Conservation (phyloP, 2,329 filamentous ascomycete genomes). For the Trematosphaeria pertusa region DNA sequence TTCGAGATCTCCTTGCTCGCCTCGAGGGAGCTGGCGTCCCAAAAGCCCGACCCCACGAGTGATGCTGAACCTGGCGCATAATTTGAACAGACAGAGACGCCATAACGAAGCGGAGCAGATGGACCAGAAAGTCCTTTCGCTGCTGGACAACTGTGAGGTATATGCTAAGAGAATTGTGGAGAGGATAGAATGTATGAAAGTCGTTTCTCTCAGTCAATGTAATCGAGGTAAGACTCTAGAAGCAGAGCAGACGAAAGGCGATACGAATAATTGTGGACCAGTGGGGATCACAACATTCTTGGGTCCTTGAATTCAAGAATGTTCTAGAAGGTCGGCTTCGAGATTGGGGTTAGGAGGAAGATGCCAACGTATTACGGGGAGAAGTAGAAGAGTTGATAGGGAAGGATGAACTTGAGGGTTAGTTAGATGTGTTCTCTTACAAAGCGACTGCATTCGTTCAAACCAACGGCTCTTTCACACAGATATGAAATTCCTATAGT, state of each 20-base stretch:
- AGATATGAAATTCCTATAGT: no score
- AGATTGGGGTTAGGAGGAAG: conserved; percentile 18
- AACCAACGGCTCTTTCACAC: no score
- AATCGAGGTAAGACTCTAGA: conserved; percentile 15
- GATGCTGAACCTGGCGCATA: conserved; percentile 21
- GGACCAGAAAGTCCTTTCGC: conserved; percentile 13
- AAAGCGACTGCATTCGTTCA: not conserved
- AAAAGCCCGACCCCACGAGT: conserved; percentile 13
- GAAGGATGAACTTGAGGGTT: not conserved
- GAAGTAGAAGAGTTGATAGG: conserved; percentile 10
- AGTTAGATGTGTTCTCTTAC: not conserved
- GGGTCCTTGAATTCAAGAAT: conserved; percentile 23
- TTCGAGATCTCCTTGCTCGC: conserved; percentile 7
- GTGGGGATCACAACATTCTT: conserved; percentile 21
- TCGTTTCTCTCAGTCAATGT: conserved; percentile 24
- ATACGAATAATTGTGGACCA: conserved; percentile 23
- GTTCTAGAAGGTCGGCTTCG: conserved; percentile 25
- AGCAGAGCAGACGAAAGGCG: conserved; percentile 26
- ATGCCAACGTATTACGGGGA: conserved; percentile 4
- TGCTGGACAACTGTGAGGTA: conserved; percentile 20
- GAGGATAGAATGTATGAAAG: conserved; percentile 23
- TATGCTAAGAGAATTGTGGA: conserved; percentile 21
- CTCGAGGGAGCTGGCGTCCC: conserved; percentile 1
- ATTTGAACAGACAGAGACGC: conserved; percentile 20
- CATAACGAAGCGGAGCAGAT: conserved; percentile 17